phyloP scores from a whole-genome alignment of 2,329 filamentous ascomycete species.

The Aureobasidium namibiae region DNA sequence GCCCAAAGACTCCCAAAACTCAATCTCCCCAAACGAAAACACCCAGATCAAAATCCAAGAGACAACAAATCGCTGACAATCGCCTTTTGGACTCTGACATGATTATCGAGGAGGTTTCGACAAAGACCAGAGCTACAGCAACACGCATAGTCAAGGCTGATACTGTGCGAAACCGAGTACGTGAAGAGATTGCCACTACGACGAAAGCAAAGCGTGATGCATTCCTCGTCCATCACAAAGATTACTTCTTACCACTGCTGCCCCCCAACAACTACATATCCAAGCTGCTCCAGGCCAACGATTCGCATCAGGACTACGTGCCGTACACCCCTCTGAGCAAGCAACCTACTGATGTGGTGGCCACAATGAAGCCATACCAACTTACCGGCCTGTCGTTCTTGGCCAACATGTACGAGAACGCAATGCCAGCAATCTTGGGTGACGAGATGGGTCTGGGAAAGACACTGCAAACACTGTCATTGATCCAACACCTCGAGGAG shows the following conservation, averaged over 20 bases:
- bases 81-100: slow-evolving; percentile 10
- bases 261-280: slow-evolving; percentile 36
- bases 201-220: slow-evolving; percentile 38
- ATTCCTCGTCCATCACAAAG: slow-evolving; percentile 38
- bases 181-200: slow-evolving; percentile 32
- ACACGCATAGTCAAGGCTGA: slow-evolving; percentile 21
- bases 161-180: slow-evolving; percentile 33
- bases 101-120: background rate
- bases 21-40: background rate
- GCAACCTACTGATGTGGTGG: slow-evolving; percentile 39
- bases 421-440: slow-evolving; percentile 38
- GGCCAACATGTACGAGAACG: slow-evolving; percentile 38
- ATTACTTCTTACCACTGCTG: slow-evolving; percentile 40
- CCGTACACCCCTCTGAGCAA: slow-evolving; percentile 33
- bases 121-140: background rate
- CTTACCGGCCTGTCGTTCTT: slow-evolving; percentile 44
- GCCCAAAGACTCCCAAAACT: background rate
- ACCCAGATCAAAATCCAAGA: slow-evolving; percentile 13
- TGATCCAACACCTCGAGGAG: slow-evolving; percentile 42
- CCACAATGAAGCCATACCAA: slow-evolving; percentile 45
- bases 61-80: slow-evolving; percentile 9
- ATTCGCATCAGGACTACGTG: slow-evolving; percentile 15
- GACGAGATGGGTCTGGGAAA: slow-evolving; percentile 47
- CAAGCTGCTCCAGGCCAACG: slow-evolving; percentile 25
- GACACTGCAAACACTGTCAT: slow-evolving; percentile 41